Conservation (phyloP, 2,329 filamentous ascomycete genomes). For the Xylogone sp. region DNA sequence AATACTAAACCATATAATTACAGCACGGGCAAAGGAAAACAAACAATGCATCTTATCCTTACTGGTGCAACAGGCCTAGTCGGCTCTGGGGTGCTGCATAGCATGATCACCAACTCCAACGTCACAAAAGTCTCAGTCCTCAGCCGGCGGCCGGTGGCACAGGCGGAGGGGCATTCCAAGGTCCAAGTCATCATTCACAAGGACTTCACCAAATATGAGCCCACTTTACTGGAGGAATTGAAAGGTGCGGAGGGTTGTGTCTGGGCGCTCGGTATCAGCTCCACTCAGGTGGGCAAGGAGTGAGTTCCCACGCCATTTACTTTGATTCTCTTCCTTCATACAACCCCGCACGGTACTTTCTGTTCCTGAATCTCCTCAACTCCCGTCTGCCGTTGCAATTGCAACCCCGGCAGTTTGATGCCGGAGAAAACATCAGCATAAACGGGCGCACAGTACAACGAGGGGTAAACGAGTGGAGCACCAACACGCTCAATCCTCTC, state of each 20-base stretch:
- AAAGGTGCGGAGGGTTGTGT: constrained; percentile 64
- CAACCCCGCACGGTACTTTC: too few species aligned
- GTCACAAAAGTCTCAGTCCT: constrained; percentile 67
- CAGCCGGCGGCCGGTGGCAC: constrained; percentile 58
- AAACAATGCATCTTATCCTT: constrained; percentile 58
- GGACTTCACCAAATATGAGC: constrained; percentile 60
- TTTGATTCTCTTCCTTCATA: not conserved
- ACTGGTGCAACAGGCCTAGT: constrained; percentile 67
- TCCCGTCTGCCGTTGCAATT: too few species aligned
- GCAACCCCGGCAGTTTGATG: too few species aligned
- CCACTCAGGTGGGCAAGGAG: constrained; percentile 56
- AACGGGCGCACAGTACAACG: too few species aligned
- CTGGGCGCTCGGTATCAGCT: constrained; percentile 69
- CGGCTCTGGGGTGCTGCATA: constrained; percentile 56
- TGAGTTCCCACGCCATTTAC: constrained; percentile 28
- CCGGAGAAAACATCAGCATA: too few species aligned
- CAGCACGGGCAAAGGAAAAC: not conserved
- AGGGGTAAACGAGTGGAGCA: too few species aligned
- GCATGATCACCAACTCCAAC: constrained; percentile 49
- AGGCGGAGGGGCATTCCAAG: constrained; percentile 58
- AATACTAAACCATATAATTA: too few species aligned
- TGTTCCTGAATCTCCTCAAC: too few species aligned
- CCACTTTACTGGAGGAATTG: constrained; percentile 54
- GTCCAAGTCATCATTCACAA: constrained; percentile 64
- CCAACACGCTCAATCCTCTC: too few species aligned